A percentile compares a stretch with the other conserved stretches of the same genome.
Conservation (phyloP, 768 basidiomycete genomes). For the Suillus variegatus region DNA sequence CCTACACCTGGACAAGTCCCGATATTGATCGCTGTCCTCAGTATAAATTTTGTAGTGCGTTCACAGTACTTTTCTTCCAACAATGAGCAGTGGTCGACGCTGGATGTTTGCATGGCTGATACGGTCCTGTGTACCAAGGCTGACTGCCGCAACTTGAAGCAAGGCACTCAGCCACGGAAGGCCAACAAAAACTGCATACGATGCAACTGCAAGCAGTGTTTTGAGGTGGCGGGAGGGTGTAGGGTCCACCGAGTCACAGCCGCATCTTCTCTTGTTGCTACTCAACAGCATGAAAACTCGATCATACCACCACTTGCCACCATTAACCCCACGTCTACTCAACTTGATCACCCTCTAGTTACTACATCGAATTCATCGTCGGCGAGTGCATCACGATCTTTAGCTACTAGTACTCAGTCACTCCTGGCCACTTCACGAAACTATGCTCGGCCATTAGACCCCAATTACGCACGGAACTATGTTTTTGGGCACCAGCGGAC, state of each 20-base stretch:
- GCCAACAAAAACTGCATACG: not conserved
- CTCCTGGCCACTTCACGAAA: not conserved
- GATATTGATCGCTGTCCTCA: not conserved
- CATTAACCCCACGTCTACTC: not conserved
- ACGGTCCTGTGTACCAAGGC: not conserved
- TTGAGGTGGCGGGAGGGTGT: not conserved
- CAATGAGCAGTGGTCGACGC: no score
- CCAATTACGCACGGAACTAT: not conserved
- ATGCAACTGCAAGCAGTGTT: not conserved
- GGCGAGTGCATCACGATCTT: not conserved
- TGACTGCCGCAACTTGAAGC: not conserved
- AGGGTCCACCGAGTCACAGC: not conserved
- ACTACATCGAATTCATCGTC: not conserved
- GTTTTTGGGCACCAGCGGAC: not conserved
- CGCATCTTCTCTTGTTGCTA: not conserved
- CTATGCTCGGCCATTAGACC: not conserved
- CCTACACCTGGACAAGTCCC: not conserved
- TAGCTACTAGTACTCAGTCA: not conserved
- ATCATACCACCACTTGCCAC: not conserved
- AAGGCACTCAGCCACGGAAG: not conserved
- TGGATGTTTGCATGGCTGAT: not conserved
- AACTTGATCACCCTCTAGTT: not conserved
- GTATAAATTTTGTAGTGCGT: not conserved
- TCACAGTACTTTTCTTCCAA: not conserved
- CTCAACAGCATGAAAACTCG: not conserved